Conservation (phyloP, 108 stramenopile genomes). For the Skeletonema menzelii region DNA sequence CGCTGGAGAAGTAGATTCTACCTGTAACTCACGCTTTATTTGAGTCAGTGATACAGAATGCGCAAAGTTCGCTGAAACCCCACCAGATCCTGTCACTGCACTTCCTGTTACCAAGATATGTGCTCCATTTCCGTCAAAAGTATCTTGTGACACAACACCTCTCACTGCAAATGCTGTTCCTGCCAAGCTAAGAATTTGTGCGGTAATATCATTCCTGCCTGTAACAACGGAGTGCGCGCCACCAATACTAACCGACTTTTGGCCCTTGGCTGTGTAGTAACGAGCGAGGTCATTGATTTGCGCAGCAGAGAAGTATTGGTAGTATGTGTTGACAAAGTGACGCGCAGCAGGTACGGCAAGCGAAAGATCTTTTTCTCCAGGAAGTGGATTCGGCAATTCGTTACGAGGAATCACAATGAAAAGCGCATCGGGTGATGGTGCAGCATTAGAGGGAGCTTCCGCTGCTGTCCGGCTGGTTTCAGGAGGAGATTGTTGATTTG, state of each 20-base stretch:
- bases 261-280: conserved; percentile 56
- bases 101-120: conserved; percentile 60
- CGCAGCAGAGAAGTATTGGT: conserved; percentile 42
- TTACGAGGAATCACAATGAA: conserved; percentile 39
- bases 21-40: conserved; percentile 1
- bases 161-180: conserved; percentile 52
- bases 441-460: conserved; percentile 10
- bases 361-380: conserved; percentile 21
- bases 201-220: conserved; percentile 45
- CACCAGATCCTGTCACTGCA: conserved; percentile 40
- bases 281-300: conserved; percentile 46
- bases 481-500: conserved; percentile 1
- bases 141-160: conserved; percentile 70
- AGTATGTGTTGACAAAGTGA: conserved; percentile 60
- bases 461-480: conserved; percentile 15
- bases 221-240: conserved; percentile 72
- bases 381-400: conserved; percentile 41
- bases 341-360: conserved; percentile 52
- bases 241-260: conserved; percentile 74
- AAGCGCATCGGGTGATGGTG: conserved; percentile 33
- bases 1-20: not conserved
- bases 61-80: conserved; percentile 57
- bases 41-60: conserved; percentile 61
- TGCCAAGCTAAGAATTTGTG: conserved; percentile 61
- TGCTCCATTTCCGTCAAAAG: conserved; percentile 43